Evolutionary conservation across 148 eudicot genomes (phyloP).

Genomic region (Chenopodium album): DNA sequence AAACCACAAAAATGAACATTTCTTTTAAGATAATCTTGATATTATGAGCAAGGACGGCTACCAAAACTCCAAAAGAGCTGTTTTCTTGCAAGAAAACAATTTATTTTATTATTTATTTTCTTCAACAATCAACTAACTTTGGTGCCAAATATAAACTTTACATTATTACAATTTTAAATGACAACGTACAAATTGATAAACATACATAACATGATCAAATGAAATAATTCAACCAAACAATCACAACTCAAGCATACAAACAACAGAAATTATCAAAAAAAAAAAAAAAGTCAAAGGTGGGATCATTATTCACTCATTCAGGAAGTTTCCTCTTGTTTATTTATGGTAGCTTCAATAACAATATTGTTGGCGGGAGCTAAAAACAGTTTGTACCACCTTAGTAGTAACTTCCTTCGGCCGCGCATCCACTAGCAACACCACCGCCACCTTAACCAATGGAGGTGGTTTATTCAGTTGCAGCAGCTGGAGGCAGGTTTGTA

Average conservation of each 20-base stretch:
- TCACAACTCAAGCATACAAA: not conserved
- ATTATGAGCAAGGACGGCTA: no score
- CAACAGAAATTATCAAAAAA: not conserved
- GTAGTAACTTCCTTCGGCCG: not conserved
- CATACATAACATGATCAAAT: not conserved
- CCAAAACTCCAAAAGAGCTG: no score
- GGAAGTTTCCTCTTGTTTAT: not conserved
- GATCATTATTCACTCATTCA: not conserved
- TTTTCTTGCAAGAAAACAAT: no score
- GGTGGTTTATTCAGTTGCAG: not conserved
- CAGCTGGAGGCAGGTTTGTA: conserved; percentile 32
- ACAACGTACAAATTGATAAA: not conserved
- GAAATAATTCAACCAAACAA: no score
- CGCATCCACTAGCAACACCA: not conserved
- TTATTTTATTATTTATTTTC: no score
- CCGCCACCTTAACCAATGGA: not conserved
- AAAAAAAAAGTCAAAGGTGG: no score
- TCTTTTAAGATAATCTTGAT: no score
- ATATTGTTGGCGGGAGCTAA: no score
- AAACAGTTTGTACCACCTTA: no score
- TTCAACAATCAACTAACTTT: no score
- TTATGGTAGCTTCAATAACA: not conserved
- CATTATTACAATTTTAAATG: not conserved
- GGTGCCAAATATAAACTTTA: no score
- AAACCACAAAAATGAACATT: no score